Base-by-base conservation (phyloP, 208 protist species). In the Kentomonas sorsogonicus region DNA sequence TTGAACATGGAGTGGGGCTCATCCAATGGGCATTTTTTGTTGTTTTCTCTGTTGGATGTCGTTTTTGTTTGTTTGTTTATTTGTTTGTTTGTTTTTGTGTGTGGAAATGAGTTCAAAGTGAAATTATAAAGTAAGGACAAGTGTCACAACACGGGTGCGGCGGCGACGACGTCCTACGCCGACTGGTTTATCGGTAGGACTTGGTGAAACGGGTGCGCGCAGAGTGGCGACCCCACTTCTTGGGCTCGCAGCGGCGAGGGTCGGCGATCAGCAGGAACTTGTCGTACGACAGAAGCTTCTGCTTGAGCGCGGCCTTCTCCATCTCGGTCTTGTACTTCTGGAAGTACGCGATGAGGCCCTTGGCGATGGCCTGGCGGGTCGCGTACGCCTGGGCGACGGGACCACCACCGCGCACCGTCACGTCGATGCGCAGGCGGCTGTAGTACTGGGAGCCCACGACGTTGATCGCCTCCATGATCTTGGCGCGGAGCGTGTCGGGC, bases 161-260 rank as follows among this genome's bases (percentile, higher is more conserved):
- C n/a, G n/a, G n/a, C n/a, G n/a, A n/a, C n/a, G n/a, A n/a, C n/a
- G n/a, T n/a, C n/a, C n/a, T n/a, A n/a, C n/a, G n/a, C n/a, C n/a
- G n/a, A n/a, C n/a, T n/a, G n/a, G n/a, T 52, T 74, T 98, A 99
- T 91, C 98, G 92, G 93, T 99, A 99, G 43, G 98, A 99, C 89
- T 99, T 99, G 79, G 99, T 98, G 89, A 96, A 97, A 76, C 98
- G 86, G 20, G 98, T 96, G 69, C 99, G 95, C 72, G 98, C 98
- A 95, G 97, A 98, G 69, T 93, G 95, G 84, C 98, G 98, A 69
- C 98, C 99, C 83, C 99, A 99, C 84, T 99, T 99, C 98, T 99
- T 99, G 60, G 98, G 93, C 88, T 99, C 98, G 83, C 93, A 97
- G 75, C 98, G 93, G 81, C 98, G 95, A 63, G 98, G 98, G 77